phyloP scores from a whole-genome alignment of 2,329 filamentous ascomycete genomes.

The Verticillium tricorpus region DNA sequence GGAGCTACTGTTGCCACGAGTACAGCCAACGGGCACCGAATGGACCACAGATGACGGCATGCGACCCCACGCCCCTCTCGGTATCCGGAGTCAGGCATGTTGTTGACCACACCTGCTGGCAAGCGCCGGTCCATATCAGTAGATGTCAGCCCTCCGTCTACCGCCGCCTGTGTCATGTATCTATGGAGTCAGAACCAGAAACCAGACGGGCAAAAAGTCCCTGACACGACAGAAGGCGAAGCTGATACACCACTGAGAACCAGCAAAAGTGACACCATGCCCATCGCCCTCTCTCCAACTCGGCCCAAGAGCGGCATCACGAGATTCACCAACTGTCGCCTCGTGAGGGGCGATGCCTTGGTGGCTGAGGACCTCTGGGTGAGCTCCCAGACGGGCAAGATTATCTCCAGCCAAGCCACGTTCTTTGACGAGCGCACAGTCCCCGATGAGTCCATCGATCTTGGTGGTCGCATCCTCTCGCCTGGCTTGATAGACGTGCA shows the following conservation, averaged over 20 bases:
- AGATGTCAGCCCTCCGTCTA: not conserved
- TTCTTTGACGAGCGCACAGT: conserved; percentile 65
- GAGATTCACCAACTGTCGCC: conserved; percentile 84
- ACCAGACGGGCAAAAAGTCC: conserved; percentile 1
- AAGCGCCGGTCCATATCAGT: not conserved
- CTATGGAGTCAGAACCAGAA: conserved; percentile 11
- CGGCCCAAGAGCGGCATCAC: conserved; percentile 56
- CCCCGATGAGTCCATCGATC: conserved; percentile 72
- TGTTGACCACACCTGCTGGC: not conserved
- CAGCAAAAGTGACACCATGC: conserved; percentile 32
- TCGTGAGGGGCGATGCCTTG: conserved; percentile 64
- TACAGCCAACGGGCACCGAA: not conserved
- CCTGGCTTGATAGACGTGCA: conserved; percentile 89
- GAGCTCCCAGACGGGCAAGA: conserved; percentile 74
- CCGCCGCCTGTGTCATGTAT: conserved; percentile 1
- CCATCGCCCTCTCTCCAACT: conserved; percentile 35
- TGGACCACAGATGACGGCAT: not conserved
- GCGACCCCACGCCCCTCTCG: not conserved
- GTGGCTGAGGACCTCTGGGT: conserved; percentile 85
- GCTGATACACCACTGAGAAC: conserved; percentile 14
- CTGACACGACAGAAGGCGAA: conserved; percentile 2
- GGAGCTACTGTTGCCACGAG: not conserved
- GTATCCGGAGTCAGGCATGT: not conserved
- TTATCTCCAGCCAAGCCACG: conserved; percentile 63
- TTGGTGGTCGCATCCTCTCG: conserved; percentile 76